Conservation (phyloP, 2,329 filamentous ascomycete species). For the Diaporthe citriasiana region DNA sequence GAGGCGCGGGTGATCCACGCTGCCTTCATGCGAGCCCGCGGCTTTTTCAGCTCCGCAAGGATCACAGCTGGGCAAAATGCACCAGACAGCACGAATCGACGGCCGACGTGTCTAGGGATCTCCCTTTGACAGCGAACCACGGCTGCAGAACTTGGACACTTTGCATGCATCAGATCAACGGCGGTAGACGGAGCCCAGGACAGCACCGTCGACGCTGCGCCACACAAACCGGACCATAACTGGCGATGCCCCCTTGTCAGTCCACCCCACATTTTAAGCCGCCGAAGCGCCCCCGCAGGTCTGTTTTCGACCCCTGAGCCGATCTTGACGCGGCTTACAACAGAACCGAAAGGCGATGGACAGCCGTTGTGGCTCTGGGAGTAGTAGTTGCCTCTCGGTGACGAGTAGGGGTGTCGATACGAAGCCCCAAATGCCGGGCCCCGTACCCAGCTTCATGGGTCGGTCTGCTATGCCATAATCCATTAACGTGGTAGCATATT, state of each 20-base stretch:
- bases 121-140: conserved; percentile 11
- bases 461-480: background rate
- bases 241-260: conserved; percentile 14
- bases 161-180: conserved; percentile 17
- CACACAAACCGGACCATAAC: conserved; percentile 29
- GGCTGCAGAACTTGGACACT: conserved; percentile 10
- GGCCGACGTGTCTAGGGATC: background rate
- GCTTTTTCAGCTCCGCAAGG: conserved; percentile 43
- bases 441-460: background rate
- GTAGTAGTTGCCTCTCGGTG: conserved; percentile 19
- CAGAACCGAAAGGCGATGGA: conserved; percentile 6
- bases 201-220: conserved; percentile 34
- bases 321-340: conserved; percentile 40
- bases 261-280: conserved; percentile 42
- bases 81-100: conserved; percentile 28
- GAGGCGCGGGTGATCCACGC: conserved; percentile 39
- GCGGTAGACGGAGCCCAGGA: conserved; percentile 21
- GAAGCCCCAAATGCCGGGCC: background rate
- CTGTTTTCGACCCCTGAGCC: conserved; percentile 38
- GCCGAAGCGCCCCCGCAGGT: conserved; percentile 39
- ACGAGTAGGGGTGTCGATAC: conserved; percentile 21
- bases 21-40: conserved; percentile 34
- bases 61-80: conserved; percentile 33
- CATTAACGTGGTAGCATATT: background rate
- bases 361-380: background rate